Conservation (phyloP, 2,329 filamentous ascomycete genomes). For the Colletotrichum gigasporum region DNA sequence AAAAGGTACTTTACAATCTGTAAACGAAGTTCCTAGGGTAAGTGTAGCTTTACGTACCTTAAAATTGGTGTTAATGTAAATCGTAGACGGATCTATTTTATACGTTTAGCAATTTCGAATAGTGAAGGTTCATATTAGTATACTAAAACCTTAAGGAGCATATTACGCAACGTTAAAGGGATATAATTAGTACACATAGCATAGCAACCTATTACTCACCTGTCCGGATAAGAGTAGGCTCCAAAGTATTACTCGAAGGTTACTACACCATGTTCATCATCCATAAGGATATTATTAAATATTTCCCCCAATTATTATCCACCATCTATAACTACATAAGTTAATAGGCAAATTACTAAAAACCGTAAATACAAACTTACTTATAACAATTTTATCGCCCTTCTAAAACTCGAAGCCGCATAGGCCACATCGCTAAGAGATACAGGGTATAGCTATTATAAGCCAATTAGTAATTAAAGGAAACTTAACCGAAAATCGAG, state of each 20-base stretch:
- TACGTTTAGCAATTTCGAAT: not conserved
- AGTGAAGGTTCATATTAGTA: not conserved
- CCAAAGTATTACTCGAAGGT: not conserved
- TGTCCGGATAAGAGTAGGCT: not conserved
- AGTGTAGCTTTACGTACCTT: not conserved
- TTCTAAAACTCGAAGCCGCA: not conserved
- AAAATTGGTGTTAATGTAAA: not conserved
- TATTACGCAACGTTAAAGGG: not conserved
- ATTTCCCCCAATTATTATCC: not conserved
- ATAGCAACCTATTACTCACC: not conserved
- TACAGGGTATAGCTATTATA: not conserved
- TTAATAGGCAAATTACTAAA: not conserved
- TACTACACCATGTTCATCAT: not conserved
- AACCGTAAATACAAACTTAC: not conserved
- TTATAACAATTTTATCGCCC: not conserved
- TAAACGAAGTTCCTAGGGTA: not conserved
- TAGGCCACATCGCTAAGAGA: not conserved
- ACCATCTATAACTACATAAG: not conserved
- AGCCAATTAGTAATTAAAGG: too few relatives aligned
- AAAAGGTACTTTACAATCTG: not conserved
- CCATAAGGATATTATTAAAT: not conserved
- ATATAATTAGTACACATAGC: not conserved
- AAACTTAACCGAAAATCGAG: too few relatives aligned
- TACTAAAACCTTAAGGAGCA: not conserved
- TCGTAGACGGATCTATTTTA: not conserved